Evolutionary conservation across 345 rosid species (phyloP).

Genomic region (Corchorus olitorius): DNA sequence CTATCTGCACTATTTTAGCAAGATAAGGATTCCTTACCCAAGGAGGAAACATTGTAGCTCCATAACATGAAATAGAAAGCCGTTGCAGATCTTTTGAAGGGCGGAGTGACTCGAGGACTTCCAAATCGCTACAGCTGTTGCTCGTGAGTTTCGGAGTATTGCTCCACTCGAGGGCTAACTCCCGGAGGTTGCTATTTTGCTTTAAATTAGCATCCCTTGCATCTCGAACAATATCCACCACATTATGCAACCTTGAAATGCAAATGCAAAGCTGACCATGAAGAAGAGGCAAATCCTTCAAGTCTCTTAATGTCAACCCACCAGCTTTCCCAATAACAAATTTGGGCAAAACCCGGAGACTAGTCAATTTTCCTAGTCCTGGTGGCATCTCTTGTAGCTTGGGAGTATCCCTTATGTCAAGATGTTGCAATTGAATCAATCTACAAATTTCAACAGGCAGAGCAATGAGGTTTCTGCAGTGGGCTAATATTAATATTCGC

Average conservation of each 20-base stretch:
- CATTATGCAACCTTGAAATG: conserved; percentile 24
- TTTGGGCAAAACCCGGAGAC: conserved; percentile 19
- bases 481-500: conserved; percentile 12
- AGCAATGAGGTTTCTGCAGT: conserved; percentile 8
- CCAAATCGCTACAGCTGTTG: background rate
- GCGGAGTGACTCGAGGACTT: conserved; percentile 23
- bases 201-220: conserved; percentile 22
- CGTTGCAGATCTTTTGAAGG: conserved; percentile 24
- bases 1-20: conserved; percentile 15
- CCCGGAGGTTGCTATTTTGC: conserved; percentile 22
- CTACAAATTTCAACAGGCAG: conserved; percentile 10
- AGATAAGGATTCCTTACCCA: conserved; percentile 35
- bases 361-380: conserved; percentile 21
- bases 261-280: conserved; percentile 26
- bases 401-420: conserved; percentile 21
- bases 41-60: conserved; percentile 27
- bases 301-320: conserved; percentile 22
- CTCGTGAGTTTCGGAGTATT: background rate
- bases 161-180: conserved; percentile 23
- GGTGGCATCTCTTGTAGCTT: conserved; percentile 29
- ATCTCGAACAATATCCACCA: conserved; percentile 20
- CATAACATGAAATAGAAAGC: conserved; percentile 25
- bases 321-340: conserved; percentile 20
- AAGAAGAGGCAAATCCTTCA: conserved; percentile 14
- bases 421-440: conserved; percentile 17